Conservation (phyloP, 106 monocot species). For the Phalaenopsis aphrodite region DNA sequence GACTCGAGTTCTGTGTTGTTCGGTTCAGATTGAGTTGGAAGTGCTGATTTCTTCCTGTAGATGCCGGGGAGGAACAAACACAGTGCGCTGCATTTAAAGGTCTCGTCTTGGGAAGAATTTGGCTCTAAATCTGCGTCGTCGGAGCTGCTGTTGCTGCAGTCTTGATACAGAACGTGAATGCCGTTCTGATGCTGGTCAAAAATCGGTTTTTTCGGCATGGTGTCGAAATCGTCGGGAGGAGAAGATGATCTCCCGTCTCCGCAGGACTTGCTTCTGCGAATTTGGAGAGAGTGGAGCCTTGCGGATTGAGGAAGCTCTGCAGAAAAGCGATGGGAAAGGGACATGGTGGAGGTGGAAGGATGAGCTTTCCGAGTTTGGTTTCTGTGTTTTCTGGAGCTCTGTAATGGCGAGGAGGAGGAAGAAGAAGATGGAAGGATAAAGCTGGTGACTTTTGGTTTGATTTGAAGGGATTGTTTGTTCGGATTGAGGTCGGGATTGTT, state of each 20-base stretch:
- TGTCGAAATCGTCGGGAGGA: conserved; percentile 50
- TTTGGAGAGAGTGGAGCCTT: not conserved
- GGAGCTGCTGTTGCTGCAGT: not conserved
- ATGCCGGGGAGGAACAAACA: conserved; percentile 38
- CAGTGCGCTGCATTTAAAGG: conserved; percentile 43
- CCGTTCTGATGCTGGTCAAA: not conserved
- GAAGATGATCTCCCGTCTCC: conserved; percentile 46
- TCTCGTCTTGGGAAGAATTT: conserved; percentile 1
- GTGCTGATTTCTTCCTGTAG: conserved; percentile 33
- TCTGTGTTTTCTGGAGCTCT: not conserved
- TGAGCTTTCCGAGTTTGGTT: not conserved
- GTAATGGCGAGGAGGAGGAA: conserved; percentile 4
- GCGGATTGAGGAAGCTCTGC: not conserved
- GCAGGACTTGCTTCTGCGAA: conserved; percentile 59
- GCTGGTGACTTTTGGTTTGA: not conserved
- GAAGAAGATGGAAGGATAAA: conserved; percentile 10
- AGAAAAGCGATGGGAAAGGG: not conserved
- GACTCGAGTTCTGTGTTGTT: not conserved
- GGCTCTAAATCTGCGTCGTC: not conserved
- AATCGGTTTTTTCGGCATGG: conserved; percentile 25
- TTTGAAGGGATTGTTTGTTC: conserved; percentile 3
- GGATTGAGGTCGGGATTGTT: no score
- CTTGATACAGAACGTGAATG: not conserved
- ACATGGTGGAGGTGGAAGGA: not conserved
- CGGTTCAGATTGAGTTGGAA: not conserved